Evolutionary conservation across 345 rosid species (phyloP).

Genomic region (Gynandropsis gynandra): DNA sequence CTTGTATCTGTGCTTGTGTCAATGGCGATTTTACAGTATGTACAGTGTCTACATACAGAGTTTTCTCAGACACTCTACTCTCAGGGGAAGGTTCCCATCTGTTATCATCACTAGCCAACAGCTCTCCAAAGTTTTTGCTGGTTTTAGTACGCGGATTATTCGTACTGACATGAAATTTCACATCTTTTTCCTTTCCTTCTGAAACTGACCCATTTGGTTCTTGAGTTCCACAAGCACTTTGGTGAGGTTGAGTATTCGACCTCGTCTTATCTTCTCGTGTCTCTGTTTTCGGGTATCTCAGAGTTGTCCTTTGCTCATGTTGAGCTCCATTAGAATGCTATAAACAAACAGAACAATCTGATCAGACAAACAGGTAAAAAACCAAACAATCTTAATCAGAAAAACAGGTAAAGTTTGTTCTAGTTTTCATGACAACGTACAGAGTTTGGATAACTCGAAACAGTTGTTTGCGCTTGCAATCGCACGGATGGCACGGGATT

Average conservation of each 20-base stretch:
- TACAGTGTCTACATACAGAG: slow-evolving; percentile 65
- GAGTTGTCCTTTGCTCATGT: too few species aligned
- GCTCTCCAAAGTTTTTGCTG: slow-evolving; percentile 35
- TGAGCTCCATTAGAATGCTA: slow-evolving; percentile 29
- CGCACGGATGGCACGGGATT: slow-evolving; percentile 39
- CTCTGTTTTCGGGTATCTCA: too few species aligned
- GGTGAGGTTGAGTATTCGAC: slow-evolving; percentile 16
- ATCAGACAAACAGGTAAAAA: not conserved
- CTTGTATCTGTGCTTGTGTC: slow-evolving; percentile 24
- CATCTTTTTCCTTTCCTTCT: slow-evolving; percentile 19
- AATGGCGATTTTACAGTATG: slow-evolving; percentile 18
- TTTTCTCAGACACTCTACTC: slow-evolving; percentile 53
- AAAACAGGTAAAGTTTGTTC: slow-evolving; percentile 21
- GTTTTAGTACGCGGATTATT: slow-evolving; percentile 18
- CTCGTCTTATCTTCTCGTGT: slow-evolving; percentile 26
- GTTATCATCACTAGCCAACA: slow-evolving; percentile 46
- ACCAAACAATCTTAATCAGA: slow-evolving; percentile 8
- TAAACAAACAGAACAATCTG: slow-evolving; percentile 2
- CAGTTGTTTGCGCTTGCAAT: slow-evolving; percentile 32
- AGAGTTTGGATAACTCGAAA: slow-evolving; percentile 34
- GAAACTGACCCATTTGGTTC: slow-evolving; percentile 24
- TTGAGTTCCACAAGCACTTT: slow-evolving; percentile 13
- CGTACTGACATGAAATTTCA: slow-evolving; percentile 16
- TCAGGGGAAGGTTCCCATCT: slow-evolving; percentile 36
- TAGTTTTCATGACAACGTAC: slow-evolving; percentile 23